These are phyloP conservation scores for Gastrolobium bilobum DNA, from an alignment of 306 rosid species.

Conservation along the genomic window DNA sequence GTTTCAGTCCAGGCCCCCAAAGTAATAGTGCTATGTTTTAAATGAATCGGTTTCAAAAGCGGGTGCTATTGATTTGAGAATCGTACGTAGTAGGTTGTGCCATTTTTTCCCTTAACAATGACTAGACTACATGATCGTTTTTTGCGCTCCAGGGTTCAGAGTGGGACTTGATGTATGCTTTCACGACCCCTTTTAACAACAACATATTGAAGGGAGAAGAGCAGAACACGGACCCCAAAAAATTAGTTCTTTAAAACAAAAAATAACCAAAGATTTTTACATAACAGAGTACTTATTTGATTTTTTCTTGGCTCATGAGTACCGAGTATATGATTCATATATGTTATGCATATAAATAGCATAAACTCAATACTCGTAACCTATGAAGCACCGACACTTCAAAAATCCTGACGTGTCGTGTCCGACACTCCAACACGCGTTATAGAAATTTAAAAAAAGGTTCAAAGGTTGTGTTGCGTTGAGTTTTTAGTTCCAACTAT, in stretches of 20 bases:
- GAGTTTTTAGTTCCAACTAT: too few relatives aligned
- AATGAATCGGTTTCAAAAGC: conserved; percentile 56
- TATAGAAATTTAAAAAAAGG: too few relatives aligned
- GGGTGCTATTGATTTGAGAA: conserved; percentile 55
- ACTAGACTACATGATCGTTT: conserved; percentile 48
- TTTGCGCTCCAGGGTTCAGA: conserved; percentile 45
- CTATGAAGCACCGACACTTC: too few relatives aligned
- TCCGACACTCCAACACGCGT: too few relatives aligned
- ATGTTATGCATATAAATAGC: too few relatives aligned
- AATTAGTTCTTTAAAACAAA: not conserved
- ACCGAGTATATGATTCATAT: too few relatives aligned
- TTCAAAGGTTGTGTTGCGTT: too few relatives aligned
- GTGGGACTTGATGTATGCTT: conserved; percentile 45
- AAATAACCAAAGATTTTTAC: conserved; percentile 37
- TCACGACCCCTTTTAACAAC: conserved; percentile 32
- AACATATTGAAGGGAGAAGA: conserved; percentile 12
- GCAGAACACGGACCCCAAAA: conserved; percentile 26
- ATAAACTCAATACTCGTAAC: too few relatives aligned
- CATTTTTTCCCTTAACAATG: conserved; percentile 48
- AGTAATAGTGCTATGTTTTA: conserved; percentile 52
- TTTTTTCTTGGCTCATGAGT: too few relatives aligned
- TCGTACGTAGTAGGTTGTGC: conserved; percentile 36
- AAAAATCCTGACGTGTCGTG: too few relatives aligned
- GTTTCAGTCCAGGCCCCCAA: conserved; percentile 56
- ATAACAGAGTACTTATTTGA: too few relatives aligned